Base-by-base conservation (phyloP, 192 early-diverging fungal species). In the Rhizophagus sp. region DNA sequence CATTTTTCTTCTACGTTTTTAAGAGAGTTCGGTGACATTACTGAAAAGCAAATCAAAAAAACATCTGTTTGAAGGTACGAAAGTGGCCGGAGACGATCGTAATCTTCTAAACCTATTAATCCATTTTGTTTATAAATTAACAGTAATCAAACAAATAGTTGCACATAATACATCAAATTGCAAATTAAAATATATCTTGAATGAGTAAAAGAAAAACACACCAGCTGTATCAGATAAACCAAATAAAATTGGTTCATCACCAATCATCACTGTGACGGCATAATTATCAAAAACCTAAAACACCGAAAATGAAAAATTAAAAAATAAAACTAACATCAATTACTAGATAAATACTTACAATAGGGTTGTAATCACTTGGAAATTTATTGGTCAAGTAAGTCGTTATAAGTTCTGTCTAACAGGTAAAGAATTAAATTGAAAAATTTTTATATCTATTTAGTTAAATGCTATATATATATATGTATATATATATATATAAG, bases 221-320 rank as follows among this genome's bases (percentile, higher is more conserved):
- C 91, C 91, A 72, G 96, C 96, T 72, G 96, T 98, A 94, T 98
- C 96, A 86, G 97, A 98, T 50, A 98, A 89, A 72, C 96, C 96
- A 62, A 98, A 86, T 22, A 96, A 96, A 87, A 97, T 97, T 34
- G 97, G 97, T 84, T 98, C 96, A 82, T 95, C 94, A 62, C 96
- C 96, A 88, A 98, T 97, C 96, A 98, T 98, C 71, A 98, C 96
- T 24, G 97, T 98, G 24, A 96, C 96, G 75, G 96, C 96, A 89
- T 98, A 98, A 84, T 98, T 97, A 88, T 98, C 96, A 90, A 97
- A 98, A 27, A 93, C 92, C 89, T 92, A 86, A 13, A 27, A 25
- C 11, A 4, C 44, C 44, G 12, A 8, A 41, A 36, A 36, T 36
- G 2, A 36, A 4, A 41, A 62, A 30, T 62, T 39, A 24, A 19